Conservation (phyloP, 164 flowering plant species). For the Vitis vinifera region ASM3070453v1 NC_081816.1:2802001-2802500, state of each 20-base stretch:
- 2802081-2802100: background rate
- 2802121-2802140: background rate
- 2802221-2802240: too few relatives aligned
- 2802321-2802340: conserved; percentile 3
- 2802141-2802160: too few relatives aligned
- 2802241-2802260: background rate
- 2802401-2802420: background rate
- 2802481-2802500: too few relatives aligned
- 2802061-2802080: background rate
- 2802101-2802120: background rate
- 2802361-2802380: background rate
- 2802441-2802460: background rate
- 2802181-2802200: too few relatives aligned
- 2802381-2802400: background rate
- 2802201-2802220: too few relatives aligned
- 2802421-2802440: too few relatives aligned
- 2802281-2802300: conserved; percentile 21
- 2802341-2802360: conserved; percentile 6
- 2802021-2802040: background rate
- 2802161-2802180: too few relatives aligned
- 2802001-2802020: background rate
- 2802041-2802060: background rate
- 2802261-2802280: background rate
- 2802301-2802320: conserved; percentile 16
- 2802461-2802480: too few relatives aligned